phyloP scores from a whole-genome alignment of 1,284 basidiomycete genomes.

The Dichomitus squalens region DNA sequence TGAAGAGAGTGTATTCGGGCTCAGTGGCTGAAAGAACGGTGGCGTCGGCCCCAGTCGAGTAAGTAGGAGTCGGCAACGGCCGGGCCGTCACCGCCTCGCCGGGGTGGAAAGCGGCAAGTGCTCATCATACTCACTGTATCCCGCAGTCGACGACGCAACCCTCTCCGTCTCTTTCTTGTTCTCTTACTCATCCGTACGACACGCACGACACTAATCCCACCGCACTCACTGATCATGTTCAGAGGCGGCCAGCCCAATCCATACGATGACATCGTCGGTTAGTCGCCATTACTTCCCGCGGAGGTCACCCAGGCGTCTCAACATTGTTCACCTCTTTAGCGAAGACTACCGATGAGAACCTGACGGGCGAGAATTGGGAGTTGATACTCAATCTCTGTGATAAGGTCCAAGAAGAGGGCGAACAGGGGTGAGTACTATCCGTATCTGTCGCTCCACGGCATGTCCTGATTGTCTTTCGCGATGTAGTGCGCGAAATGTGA shows the following conservation, averaged over 20 bases:
- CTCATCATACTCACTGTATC: constrained; percentile 7
- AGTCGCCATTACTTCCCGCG: constrained; percentile 37
- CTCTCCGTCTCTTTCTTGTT: constrained; percentile 12
- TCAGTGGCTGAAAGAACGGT: constrained; percentile 10
- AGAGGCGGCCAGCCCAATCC: constrained; percentile 68
- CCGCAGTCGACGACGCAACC: constrained; percentile 24
- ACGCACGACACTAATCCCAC: neutral
- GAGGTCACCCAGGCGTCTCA: neutral
- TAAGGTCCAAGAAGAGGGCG: constrained; percentile 89
- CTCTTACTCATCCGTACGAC: neutral
- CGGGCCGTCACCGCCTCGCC: constrained; percentile 22
- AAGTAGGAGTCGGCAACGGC: constrained; percentile 12
- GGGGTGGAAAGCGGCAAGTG: neutral
- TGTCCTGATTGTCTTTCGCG: neutral
- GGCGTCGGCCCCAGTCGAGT: constrained; percentile 22
- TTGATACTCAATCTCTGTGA: constrained; percentile 95
- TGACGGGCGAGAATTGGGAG: constrained; percentile 96
- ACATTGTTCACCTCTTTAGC: constrained; percentile 43
- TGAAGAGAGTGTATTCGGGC: constrained; percentile 13
- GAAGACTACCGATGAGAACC: constrained; percentile 94
- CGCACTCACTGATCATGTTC: constrained; percentile 52
- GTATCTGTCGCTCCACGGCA: neutral
- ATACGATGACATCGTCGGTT: constrained; percentile 94
- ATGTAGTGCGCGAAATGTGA: constrained; percentile 82
- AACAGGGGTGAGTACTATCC: constrained; percentile 66